phyloP scores from a whole-genome alignment of 306 rosid genomes.

The Ammopiptanthus mongolicus region DNA sequence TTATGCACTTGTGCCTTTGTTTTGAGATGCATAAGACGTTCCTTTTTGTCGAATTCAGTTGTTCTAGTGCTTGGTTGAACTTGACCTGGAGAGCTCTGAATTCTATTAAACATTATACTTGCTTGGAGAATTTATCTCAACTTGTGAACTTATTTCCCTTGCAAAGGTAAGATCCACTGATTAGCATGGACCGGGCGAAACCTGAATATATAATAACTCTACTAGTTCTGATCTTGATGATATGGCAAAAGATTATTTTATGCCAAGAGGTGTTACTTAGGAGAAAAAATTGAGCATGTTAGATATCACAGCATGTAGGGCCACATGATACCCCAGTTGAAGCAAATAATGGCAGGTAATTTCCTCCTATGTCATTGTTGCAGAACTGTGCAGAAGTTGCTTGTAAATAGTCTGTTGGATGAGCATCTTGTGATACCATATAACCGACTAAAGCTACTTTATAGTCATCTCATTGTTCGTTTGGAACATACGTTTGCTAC shows the following conservation, averaged over 20 bases:
- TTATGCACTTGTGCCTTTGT: background rate
- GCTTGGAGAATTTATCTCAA: background rate
- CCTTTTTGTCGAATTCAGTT: conserved; percentile 2
- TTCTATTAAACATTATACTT: background rate
- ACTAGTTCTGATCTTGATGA: background rate
- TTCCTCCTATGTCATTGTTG: background rate
- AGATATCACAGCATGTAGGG: background rate
- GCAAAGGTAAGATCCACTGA: background rate
- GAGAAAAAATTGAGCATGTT: background rate
- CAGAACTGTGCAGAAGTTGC: conserved; percentile 7
- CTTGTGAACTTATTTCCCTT: background rate
- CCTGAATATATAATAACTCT: background rate
- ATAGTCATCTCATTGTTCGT: conserved; percentile 3
- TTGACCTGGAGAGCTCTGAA: background rate
- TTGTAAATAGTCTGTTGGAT: background rate
- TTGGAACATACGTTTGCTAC: background rate
- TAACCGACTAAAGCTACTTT: background rate
- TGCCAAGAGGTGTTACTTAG: background rate
- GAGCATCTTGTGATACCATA: background rate
- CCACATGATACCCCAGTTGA: background rate
- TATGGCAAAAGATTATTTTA: background rate
- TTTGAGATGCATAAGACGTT: background rate
- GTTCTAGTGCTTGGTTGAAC: background rate
- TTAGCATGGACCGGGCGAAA: background rate
- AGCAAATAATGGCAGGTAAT: background rate